phyloP scores from a whole-genome alignment of 306 rosid genomes.

The Vachellia pachyceras region DNA sequence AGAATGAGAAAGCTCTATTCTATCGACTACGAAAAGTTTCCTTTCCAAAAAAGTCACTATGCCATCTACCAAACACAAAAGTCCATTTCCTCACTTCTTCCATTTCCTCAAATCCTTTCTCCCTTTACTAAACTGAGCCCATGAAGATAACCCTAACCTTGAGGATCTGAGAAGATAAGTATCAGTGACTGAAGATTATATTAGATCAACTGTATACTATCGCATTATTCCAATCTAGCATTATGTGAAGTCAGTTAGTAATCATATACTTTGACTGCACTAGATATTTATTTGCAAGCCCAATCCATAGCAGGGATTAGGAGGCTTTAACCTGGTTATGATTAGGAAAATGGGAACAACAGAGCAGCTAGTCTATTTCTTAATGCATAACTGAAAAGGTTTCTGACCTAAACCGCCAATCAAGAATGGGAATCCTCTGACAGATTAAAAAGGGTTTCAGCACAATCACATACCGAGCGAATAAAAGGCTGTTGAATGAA shows the following conservation, averaged over 20 bases:
- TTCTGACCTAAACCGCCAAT: neutral
- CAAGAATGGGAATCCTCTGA: slow-evolving; percentile 6
- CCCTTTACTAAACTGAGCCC: neutral
- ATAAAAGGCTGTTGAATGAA: slow-evolving; percentile 80
- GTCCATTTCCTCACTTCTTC: neutral
- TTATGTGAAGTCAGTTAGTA: neutral
- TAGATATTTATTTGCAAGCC: neutral
- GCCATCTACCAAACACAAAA: neutral
- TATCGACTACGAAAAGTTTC: neutral
- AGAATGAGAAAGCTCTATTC: neutral
- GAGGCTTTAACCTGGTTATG: neutral
- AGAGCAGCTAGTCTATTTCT: slow-evolving; percentile 1
- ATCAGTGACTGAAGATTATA: neutral
- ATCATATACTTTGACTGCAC: neutral
- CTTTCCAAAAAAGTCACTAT: neutral
- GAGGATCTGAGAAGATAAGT: neutral
- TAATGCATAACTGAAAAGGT: neutral
- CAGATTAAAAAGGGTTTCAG: slow-evolving; percentile 16
- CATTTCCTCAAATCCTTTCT: neutral
- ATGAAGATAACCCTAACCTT: neutral
- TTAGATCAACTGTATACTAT: neutral
- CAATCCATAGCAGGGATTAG: neutral
- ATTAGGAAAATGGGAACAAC: neutral
- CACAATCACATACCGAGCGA: slow-evolving; percentile 68
- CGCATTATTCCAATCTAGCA: slow-evolving; percentile 1